Percentiles rank a stretch among this genome's conserved stretches.
These are phyloP conservation scores for Peronospora farinosa DNA, from an alignment of 352 stramenopile genomes.

Conservation along the genomic window DNA sequence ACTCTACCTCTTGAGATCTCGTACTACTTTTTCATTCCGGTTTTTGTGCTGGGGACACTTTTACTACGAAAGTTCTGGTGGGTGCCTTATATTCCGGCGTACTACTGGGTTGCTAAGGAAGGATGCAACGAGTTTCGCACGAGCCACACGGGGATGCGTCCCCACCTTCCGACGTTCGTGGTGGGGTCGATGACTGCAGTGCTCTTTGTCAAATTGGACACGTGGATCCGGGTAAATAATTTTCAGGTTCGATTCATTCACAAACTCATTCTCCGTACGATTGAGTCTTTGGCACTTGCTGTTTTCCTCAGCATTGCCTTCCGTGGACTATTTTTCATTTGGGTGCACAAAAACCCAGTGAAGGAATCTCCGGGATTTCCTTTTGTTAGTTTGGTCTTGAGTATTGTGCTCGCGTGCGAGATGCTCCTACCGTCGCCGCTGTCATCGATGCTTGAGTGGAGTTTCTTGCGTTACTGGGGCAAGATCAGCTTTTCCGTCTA, in stretches of 20 bases:
- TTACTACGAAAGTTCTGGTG: slow-evolving; percentile 29
- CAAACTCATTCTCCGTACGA: too few relatives aligned
- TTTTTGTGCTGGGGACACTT: slow-evolving; percentile 24
- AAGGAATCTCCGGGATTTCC: too few relatives aligned
- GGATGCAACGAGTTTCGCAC: slow-evolving; percentile 27
- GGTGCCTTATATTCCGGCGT: slow-evolving; percentile 26
- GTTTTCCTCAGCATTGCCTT: slow-evolving; percentile 28
- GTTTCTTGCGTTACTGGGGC: slow-evolving; percentile 32
- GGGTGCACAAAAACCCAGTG: too few relatives aligned
- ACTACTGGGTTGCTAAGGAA: slow-evolving; percentile 29
- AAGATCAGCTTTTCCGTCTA: slow-evolving; percentile 52
- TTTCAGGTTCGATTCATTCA: too few relatives aligned
- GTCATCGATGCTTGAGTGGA: slow-evolving; percentile 37
- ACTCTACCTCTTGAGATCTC: slow-evolving; percentile 43
- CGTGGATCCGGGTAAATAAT: too few relatives aligned
- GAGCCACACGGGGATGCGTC: slow-evolving; percentile 13
- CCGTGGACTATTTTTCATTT: too few relatives aligned
- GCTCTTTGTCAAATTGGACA: too few relatives aligned
- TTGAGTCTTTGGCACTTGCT: too few relatives aligned
- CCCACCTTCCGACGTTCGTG: slow-evolving; percentile 36
- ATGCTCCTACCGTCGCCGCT: slow-evolving; percentile 33
- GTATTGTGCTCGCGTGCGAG: slow-evolving; percentile 31
- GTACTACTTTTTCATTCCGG: slow-evolving; percentile 49
- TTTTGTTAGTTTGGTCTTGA: slow-evolving; percentile 32
- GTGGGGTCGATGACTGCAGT: slow-evolving; percentile 5